phyloP scores from a whole-genome alignment of 2,329 filamentous ascomycete species.

The Claviceps pusilla region DNA sequence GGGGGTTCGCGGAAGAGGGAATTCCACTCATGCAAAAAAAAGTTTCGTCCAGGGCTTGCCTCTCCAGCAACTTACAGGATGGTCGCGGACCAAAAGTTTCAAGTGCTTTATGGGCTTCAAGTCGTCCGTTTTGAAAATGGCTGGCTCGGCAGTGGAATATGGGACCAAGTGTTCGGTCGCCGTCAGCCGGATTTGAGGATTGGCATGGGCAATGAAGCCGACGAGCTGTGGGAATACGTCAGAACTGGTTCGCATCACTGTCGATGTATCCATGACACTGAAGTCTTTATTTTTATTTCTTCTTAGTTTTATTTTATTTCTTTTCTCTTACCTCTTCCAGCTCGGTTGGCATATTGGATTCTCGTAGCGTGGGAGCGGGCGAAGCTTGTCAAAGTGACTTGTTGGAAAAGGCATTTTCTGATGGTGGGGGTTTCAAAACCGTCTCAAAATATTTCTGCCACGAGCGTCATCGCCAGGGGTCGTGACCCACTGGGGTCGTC shows the following conservation, averaged over 20 bases:
- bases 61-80: conserved; percentile 42
- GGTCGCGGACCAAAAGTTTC: conserved; percentile 74
- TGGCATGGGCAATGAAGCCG: conserved; percentile 83
- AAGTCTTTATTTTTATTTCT: background rate
- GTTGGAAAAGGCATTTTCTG: conserved; percentile 12
- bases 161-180: conserved; percentile 78
- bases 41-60: background rate
- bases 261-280: background rate
- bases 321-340: conserved; percentile 50
- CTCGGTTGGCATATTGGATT: conserved; percentile 52
- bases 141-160: conserved; percentile 57
- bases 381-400: background rate
- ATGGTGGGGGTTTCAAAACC: conserved; percentile 7
- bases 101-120: conserved; percentile 71
- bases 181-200: conserved; percentile 75
- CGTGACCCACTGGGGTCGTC: conserved; percentile 9
- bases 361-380: background rate
- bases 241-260: background rate
- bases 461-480: conserved; percentile 6
- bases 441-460: background rate
- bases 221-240: conserved; percentile 47
- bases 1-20: background rate
- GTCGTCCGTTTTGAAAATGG: conserved; percentile 70
- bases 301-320: background rate
- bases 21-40: background rate